Percentiles rank a stretch among this genome's conserved stretches.
Conservation (phyloP, 2,329 filamentous ascomycete species). For the Amauroascus verrucosus region DNA sequence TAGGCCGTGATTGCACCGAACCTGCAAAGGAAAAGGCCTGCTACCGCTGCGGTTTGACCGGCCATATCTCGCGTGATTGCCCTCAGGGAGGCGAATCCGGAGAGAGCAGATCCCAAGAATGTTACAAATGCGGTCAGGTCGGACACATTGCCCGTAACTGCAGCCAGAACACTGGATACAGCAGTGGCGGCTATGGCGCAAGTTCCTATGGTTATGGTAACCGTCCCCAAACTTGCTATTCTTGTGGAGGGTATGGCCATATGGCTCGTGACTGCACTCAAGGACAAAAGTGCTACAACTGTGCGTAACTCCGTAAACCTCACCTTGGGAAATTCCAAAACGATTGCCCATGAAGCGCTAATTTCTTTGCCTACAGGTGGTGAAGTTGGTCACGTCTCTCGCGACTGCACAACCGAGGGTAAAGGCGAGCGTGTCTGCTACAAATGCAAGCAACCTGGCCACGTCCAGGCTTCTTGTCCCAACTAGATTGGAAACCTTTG, state of each 20-base stretch:
- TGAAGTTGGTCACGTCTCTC: conserved; percentile 87
- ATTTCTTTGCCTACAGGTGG: conserved; percentile 43
- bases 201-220: conserved; percentile 42
- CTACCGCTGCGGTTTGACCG: conserved; percentile 59
- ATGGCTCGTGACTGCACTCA: conserved; percentile 98
- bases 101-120: conserved; percentile 54
- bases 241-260: conserved; percentile 92
- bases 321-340: conserved; percentile 11
- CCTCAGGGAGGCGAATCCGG: conserved; percentile 39
- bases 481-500: conserved; percentile 45
- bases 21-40: conserved; percentile 73
- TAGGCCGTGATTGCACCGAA: conserved; percentile 81
- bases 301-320: conserved; percentile 38
- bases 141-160: conserved; percentile 81
- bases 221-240: conserved; percentile 84
- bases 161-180: conserved; percentile 42
- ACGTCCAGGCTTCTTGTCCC: conserved; percentile 90
- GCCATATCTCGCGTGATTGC: conserved; percentile 81
- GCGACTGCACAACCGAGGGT: conserved; percentile 91
- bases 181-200: conserved; percentile 40
- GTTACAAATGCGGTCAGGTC: conserved; percentile 96
- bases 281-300: conserved; percentile 99
- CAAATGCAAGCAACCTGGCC: conserved; percentile 79
- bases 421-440: conserved; percentile 94
- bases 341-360: conserved; percentile 8